A percentile compares a stretch with the other conserved stretches of the same genome.
Evolutionary conservation across 2,329 filamentous ascomycete species (phyloP).

Genomic region (Neofusicoccum laricinum): DNA sequence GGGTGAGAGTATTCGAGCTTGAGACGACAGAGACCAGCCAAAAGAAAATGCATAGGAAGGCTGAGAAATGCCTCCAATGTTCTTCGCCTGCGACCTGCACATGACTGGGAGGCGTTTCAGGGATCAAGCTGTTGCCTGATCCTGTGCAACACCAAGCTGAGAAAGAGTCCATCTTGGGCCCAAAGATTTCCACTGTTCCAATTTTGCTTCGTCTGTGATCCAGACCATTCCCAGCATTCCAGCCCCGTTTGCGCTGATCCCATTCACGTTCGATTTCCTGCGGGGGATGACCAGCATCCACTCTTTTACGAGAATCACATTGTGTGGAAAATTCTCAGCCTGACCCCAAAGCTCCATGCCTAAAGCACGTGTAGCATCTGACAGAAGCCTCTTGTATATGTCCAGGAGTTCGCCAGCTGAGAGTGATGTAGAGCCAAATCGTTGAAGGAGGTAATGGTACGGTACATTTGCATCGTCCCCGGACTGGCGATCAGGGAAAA

Average conservation of each 20-base stretch:
- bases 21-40: too few species aligned
- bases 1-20: too few species aligned
- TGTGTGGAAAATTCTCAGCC: slow-evolving; percentile 41
- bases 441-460: slow-evolving; percentile 34
- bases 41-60: too few species aligned
- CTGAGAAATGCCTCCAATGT: too few species aligned
- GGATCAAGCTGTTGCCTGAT: too few species aligned
- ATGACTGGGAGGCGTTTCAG: too few species aligned
- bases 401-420: neutral
- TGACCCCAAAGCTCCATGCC: neutral
- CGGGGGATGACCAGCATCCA: slow-evolving; percentile 51
- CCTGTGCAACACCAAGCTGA: slow-evolving; percentile 30
- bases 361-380: neutral
- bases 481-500: slow-evolving; percentile 28
- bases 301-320: slow-evolving; percentile 43
- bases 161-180: slow-evolving; percentile 37
- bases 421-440: neutral
- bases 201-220: slow-evolving; percentile 31
- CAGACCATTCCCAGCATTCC: slow-evolving; percentile 50
- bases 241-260: slow-evolving; percentile 43
- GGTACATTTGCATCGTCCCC: slow-evolving; percentile 27
- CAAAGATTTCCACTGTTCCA: slow-evolving; percentile 38
- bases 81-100: too few species aligned
- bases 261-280: slow-evolving; percentile 32
- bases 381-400: neutral